A percentile compares a stretch with the other conserved stretches of the same genome.
These are phyloP conservation scores for Chytriomyces sp. DNA, from an alignment of 192 early-diverging fungal genomes.

Conservation along the genomic window DNA sequence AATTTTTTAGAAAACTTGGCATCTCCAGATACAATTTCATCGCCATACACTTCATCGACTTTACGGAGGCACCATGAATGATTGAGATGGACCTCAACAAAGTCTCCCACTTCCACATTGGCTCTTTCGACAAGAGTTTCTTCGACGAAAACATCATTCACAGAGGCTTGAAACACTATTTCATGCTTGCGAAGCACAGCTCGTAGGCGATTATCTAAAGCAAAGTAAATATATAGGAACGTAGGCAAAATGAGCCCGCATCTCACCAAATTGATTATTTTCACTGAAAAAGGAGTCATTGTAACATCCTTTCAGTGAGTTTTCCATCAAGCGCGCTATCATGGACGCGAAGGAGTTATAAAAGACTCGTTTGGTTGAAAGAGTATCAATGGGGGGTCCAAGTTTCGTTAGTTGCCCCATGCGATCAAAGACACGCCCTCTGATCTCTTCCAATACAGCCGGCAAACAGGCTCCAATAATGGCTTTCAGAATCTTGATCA, in stretches of 20 bases:
- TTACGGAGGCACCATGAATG: not conserved
- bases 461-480: not conserved
- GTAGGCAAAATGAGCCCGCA: not conserved
- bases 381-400: not conserved
- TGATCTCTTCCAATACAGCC: not conserved
- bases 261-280: not conserved
- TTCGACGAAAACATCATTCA: not conserved
- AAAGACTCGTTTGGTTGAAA: not conserved
- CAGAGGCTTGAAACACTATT: not conserved
- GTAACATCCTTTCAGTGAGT: not conserved
- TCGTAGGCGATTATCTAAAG: constrained; percentile 1
- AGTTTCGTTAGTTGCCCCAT: not conserved
- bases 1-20: not conserved
- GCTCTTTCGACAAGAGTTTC: not conserved
- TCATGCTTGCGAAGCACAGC: not conserved
- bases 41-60: not conserved
- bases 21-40: not conserved
- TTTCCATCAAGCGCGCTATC: not conserved
- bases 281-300: not conserved
- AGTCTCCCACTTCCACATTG: not conserved
- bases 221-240: not conserved
- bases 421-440: not conserved
- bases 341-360: not conserved
- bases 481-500: constrained; percentile 12
- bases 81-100: not conserved